Evolutionary conservation across 352 stramenopile species (phyloP).

Genomic region (Globisporangium perplexum): DNA sequence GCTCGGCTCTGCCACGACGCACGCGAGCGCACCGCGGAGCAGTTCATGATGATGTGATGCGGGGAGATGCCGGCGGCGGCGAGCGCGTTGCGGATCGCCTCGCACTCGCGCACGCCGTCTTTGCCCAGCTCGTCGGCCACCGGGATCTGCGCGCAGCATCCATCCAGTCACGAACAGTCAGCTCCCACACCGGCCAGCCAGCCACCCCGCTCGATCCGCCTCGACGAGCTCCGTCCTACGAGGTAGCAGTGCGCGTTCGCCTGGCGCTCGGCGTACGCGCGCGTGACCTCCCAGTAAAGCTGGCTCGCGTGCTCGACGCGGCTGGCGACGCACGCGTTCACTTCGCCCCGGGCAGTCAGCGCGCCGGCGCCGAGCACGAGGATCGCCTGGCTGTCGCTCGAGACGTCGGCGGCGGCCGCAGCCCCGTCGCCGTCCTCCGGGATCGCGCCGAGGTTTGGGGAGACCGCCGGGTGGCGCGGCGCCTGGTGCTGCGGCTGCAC

Average conservation of each 20-base stretch:
- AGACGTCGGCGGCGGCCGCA: not conserved
- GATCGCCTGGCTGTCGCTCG: slow-evolving; percentile 32
- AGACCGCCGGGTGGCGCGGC: slow-evolving; percentile 36
- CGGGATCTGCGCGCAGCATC: slow-evolving; percentile 16
- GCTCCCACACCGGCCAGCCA: too few species aligned
- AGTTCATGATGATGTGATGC: slow-evolving; percentile 70
- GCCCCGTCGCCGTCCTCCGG: slow-evolving; percentile 28
- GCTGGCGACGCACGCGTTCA: slow-evolving; percentile 19
- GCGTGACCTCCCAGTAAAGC: slow-evolving; percentile 49
- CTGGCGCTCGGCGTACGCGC: slow-evolving; percentile 29
- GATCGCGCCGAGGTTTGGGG: slow-evolving; percentile 48
- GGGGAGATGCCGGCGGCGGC: slow-evolving; percentile 46
- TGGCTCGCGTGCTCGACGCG: slow-evolving; percentile 38
- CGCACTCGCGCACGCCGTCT: slow-evolving; percentile 38
- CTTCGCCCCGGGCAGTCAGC: slow-evolving; percentile 23
- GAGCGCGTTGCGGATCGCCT: slow-evolving; percentile 47
- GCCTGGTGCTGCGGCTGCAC: slow-evolving; percentile 26
- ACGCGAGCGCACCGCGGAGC: slow-evolving; percentile 36
- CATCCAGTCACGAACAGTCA: too few species aligned
- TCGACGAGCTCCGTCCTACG: slow-evolving; percentile 8
- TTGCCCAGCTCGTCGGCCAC: slow-evolving; percentile 32
- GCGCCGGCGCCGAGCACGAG: slow-evolving; percentile 37
- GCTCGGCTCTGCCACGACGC: too few species aligned
- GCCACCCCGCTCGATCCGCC: too few species aligned
- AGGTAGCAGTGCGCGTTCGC: slow-evolving; percentile 37